Evolutionary conservation across 495 filamentous ascomycete species (phyloP).

Genomic region (Sordaria brevicollis): DNA sequence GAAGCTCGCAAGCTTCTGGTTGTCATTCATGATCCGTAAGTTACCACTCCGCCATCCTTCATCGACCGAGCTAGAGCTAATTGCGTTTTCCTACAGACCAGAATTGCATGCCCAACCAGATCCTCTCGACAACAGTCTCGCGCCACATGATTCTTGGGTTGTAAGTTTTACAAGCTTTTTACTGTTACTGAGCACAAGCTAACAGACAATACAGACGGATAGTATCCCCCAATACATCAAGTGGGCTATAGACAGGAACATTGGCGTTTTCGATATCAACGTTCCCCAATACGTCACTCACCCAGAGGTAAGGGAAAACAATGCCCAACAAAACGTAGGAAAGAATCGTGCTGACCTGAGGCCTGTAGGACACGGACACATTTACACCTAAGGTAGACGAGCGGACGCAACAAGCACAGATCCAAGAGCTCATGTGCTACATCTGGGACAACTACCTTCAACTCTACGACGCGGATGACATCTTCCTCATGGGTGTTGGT

Average conservation of each 20-base stretch:
- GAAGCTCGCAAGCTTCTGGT: constrained; percentile 47
- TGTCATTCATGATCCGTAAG: constrained; percentile 76
- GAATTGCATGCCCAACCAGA: constrained; percentile 60
- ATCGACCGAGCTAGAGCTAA: not conserved
- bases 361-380: constrained; percentile 19
- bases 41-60: not conserved
- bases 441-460: constrained; percentile 98
- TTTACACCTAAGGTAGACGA: constrained; percentile 24
- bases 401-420: constrained; percentile 38
- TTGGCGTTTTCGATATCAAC: constrained; percentile 81
- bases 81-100: constrained; percentile 41
- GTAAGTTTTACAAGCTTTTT: constrained; percentile 44
- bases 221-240: constrained; percentile 64
- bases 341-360: not conserved
- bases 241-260: constrained; percentile 65
- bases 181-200: constrained; percentile 18
- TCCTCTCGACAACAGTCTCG: constrained; percentile 55
- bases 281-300: constrained; percentile 62
- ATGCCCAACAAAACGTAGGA: not conserved
- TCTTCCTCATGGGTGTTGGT: constrained; percentile 80
- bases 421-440: constrained; percentile 70
- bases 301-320: constrained; percentile 31
- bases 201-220: constrained; percentile 54
- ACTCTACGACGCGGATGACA: constrained; percentile 54
- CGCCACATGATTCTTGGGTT: constrained; percentile 75